Evolutionary conservation across 179 eudicot genomes (phyloP).

Genomic region (Sideroxylon spinosum): DNA sequence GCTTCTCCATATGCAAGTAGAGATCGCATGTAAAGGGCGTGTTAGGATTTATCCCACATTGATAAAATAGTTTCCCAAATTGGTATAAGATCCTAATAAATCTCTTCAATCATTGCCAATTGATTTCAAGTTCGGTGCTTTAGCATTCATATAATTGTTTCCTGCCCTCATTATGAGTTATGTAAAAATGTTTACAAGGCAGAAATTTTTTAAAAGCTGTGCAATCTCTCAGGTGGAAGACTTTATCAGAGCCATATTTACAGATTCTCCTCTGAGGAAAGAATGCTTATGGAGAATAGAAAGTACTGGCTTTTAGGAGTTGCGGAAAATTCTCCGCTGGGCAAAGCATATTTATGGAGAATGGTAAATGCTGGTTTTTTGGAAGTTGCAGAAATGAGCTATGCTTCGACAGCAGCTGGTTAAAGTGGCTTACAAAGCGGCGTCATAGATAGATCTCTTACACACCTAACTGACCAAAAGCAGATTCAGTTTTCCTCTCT

Average conservation of each 20-base stretch:
- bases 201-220: not conserved
- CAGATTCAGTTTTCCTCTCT: conserved; percentile 1
- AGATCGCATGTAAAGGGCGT: too few relatives aligned
- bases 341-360: too few relatives aligned
- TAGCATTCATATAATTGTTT: not conserved
- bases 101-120: too few relatives aligned
- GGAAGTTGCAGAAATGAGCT: not conserved
- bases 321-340: not conserved
- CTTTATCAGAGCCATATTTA: conserved; percentile 85
- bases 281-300: conserved; percentile 83
- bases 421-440: not conserved
- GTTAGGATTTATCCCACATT: too few relatives aligned
- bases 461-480: conserved; percentile 9
- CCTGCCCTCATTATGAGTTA: not conserved
- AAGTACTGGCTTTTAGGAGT: conserved; percentile 31
- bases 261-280: conserved; percentile 85
- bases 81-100: too few relatives aligned
- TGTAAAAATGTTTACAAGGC: not conserved
- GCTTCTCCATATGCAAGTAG: too few relatives aligned
- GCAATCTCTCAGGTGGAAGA: conserved; percentile 65
- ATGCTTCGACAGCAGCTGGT: not conserved
- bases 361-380: too few relatives aligned
- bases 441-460: not conserved
- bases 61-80: too few relatives aligned
- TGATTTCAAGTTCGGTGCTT: too few relatives aligned